Evolutionary conservation across 164 flowering plant species (phyloP).

Genomic region (Vitis cinerea): DNA sequence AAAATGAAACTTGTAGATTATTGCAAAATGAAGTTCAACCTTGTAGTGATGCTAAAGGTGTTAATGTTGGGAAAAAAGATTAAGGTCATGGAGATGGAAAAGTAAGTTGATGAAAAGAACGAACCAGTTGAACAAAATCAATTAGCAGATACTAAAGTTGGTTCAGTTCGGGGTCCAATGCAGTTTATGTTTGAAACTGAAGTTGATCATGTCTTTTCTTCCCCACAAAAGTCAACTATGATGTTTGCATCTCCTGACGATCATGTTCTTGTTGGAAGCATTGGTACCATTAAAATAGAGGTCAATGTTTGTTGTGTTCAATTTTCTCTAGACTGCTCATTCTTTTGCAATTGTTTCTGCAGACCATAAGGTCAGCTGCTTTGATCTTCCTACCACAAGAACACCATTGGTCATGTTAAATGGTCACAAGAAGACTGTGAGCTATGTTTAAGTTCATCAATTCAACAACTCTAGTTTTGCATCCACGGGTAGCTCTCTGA

Average conservation of each 20-base stretch:
- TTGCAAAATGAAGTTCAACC: too few relatives aligned
- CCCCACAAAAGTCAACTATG: conserved; percentile 91
- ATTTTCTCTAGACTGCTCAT: conserved; percentile 76
- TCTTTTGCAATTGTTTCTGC: conserved; percentile 94
- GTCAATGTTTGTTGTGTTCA: conserved; percentile 98
- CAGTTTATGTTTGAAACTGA: conserved; percentile 83
- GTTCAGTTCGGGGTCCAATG: conserved; percentile 63
- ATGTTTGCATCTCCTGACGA: conserved; percentile 86
- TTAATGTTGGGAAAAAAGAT: too few relatives aligned
- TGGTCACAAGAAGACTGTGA: conserved; percentile 93
- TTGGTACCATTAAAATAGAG: conserved; percentile 81
- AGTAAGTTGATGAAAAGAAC: conserved; percentile 41
- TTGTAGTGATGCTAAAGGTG: too few relatives aligned
- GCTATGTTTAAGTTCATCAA: conserved; percentile 90
- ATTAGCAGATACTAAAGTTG: conserved; percentile 43
- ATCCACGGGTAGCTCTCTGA: conserved; percentile 89
- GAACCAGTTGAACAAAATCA: conserved; percentile 39
- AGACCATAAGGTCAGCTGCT: conserved; percentile 83
- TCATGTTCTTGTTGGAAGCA: conserved; percentile 54
- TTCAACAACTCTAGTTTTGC: conserved; percentile 80
- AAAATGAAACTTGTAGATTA: too few relatives aligned
- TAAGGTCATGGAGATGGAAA: too few relatives aligned
- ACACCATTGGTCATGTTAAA: conserved; percentile 68
- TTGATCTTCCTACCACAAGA: conserved; percentile 77
- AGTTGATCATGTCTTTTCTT: conserved; percentile 91